phyloP scores from a whole-genome alignment of 495 filamentous ascomycete species.

The Podospora pseudocomata region DNA sequence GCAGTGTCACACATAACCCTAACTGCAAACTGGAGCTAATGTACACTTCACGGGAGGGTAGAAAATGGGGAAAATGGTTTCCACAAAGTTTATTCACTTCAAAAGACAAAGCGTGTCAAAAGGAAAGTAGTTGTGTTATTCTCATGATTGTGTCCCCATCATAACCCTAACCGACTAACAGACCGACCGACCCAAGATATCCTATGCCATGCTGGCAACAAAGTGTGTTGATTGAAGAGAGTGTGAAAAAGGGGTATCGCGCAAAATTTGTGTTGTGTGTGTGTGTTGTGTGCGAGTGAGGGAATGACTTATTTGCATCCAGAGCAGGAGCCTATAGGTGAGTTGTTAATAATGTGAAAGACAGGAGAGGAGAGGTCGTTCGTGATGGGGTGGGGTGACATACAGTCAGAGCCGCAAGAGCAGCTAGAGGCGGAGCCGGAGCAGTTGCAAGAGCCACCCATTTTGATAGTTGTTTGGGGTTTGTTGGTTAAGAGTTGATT shows the following conservation, averaged over 20 bases:
- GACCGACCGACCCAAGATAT: background rate
- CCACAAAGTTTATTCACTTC: background rate
- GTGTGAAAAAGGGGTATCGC: background rate
- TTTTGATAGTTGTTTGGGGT: constrained; percentile 33
- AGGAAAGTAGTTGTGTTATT: background rate
- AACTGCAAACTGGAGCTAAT: no score
- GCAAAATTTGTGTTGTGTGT: background rate
- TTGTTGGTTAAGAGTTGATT: constrained; percentile 14
- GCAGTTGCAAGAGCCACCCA: constrained; percentile 47
- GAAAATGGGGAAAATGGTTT: background rate
- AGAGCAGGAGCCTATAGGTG: constrained; percentile 39
- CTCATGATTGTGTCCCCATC: background rate
- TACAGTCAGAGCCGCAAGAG: constrained; percentile 42
- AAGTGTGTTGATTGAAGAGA: background rate
- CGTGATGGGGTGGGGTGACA: constrained; percentile 20
- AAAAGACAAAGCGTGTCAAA: background rate
- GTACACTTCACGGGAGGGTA: no score
- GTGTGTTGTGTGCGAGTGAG: background rate
- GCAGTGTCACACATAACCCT: no score
- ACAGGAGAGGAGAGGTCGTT: background rate
- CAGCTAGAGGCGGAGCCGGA: constrained; percentile 38
- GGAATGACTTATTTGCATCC: constrained; percentile 30
- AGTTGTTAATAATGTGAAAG: background rate
- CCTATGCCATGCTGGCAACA: background rate
- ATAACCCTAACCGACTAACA: background rate